A percentile compares a stretch with the other conserved stretches of the same genome.
Conservation (phyloP, 2,329 filamentous ascomycete species). For the Colletotrichum tropicale region DNA sequence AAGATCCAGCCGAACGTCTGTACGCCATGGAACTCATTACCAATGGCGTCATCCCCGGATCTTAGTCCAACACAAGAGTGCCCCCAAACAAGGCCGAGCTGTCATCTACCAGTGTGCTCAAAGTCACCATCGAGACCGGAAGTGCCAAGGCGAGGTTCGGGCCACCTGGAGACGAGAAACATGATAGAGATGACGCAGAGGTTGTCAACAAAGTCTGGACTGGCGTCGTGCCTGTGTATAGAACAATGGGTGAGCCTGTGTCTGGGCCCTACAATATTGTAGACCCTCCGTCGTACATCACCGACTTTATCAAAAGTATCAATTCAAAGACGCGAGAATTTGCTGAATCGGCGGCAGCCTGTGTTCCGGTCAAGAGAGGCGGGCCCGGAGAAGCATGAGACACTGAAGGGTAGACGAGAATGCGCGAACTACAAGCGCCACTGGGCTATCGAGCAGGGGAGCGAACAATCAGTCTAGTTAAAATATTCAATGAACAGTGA, state of each 20-base stretch:
- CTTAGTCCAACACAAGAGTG: constrained; percentile 72
- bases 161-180: constrained; percentile 59
- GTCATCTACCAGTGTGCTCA: constrained; percentile 74
- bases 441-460: not conserved
- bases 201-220: constrained; percentile 54
- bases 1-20: constrained; percentile 71
- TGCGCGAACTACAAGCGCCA: not conserved
- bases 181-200: constrained; percentile 49
- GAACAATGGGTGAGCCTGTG: constrained; percentile 67
- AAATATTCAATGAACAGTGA: not conserved
- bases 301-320: constrained; percentile 40
- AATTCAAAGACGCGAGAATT: constrained; percentile 31
- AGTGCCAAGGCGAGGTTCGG: constrained; percentile 78
- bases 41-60: constrained; percentile 69
- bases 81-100: constrained; percentile 78
- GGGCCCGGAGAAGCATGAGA: not conserved
- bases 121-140: constrained; percentile 70
- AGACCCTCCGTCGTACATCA: constrained; percentile 62
- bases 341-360: constrained; percentile 26
- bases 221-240: constrained; percentile 67
- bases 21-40: constrained; percentile 83
- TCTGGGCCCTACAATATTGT: constrained; percentile 64
- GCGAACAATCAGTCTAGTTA: not conserved
- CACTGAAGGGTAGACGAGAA: not conserved
- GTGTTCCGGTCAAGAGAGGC: not conserved